Evolutionary conservation across 805 yeast species (phyloP).

Genomic region (Yamadazyma phyllophila): DNA sequence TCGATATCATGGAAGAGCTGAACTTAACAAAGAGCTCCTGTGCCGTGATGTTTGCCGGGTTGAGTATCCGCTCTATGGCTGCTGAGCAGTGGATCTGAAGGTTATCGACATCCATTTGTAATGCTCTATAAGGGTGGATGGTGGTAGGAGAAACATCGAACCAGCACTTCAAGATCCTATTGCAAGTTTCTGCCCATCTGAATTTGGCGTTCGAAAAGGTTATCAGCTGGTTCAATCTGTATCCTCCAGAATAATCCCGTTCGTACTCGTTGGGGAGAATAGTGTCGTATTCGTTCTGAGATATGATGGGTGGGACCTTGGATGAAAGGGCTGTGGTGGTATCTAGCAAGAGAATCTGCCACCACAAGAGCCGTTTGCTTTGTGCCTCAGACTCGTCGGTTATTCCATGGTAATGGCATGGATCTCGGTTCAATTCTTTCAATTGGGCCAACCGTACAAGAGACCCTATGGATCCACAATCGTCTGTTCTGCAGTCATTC

Average conservation of each 20-base stretch:
- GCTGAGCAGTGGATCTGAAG: constrained; percentile 10
- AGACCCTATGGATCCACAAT: constrained; percentile 14
- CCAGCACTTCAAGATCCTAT: constrained; percentile 6
- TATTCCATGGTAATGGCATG: constrained; percentile 9
- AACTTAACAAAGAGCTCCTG: constrained; percentile 10
- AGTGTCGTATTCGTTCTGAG: constrained; percentile 13
- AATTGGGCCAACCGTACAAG: constrained; percentile 14
- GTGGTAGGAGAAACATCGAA: background rate
- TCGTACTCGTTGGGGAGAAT: constrained; percentile 12
- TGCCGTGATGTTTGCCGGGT: constrained; percentile 1
- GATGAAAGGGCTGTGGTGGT: constrained; percentile 13
- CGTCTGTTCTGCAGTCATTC: constrained; percentile 14
- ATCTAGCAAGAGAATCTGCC: constrained; percentile 15
- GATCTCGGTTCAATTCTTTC: constrained; percentile 14
- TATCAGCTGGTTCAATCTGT: constrained; percentile 9
- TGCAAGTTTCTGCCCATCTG: constrained; percentile 14
- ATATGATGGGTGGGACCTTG: constrained; percentile 12
- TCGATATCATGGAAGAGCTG: constrained; percentile 11
- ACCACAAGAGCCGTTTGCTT: constrained; percentile 14
- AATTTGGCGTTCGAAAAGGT: constrained; percentile 13
- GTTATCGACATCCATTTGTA: constrained; percentile 3
- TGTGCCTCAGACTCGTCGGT: constrained; percentile 7
- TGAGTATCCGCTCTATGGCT: constrained; percentile 8
- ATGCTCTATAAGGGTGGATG: background rate
- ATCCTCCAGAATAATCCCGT: constrained; percentile 2